These are phyloP conservation scores for Parathielavia hyrcaniae DNA, from an alignment of 495 filamentous ascomycete species.

Conservation along the genomic window DNA sequence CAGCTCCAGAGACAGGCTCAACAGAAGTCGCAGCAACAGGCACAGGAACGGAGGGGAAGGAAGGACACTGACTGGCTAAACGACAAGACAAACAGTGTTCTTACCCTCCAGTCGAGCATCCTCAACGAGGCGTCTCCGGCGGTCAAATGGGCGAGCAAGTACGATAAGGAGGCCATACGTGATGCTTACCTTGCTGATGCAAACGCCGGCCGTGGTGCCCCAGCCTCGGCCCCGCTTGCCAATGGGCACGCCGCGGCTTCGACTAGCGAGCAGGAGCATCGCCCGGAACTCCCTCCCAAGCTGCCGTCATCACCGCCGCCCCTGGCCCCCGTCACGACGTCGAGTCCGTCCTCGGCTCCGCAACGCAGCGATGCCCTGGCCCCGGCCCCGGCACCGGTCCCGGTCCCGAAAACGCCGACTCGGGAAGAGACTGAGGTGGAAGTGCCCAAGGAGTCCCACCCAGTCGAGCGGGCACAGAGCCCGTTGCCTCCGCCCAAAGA, in stretches of 20 bases:
- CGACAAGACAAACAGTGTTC: constrained; percentile 81
- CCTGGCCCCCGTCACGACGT: constrained; percentile 13
- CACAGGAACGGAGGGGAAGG: constrained; percentile 43
- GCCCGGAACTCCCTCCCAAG: constrained; percentile 36
- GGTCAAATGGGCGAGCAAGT: constrained; percentile 90
- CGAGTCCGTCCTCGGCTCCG: constrained; percentile 15
- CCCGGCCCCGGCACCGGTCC: constrained; percentile 17
- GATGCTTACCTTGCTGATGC: constrained; percentile 71
- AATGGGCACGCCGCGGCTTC: constrained; percentile 25
- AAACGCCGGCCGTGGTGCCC: constrained; percentile 58
- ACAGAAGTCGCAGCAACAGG: constrained; percentile 48
- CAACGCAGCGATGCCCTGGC: constrained; percentile 12
- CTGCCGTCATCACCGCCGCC: constrained; percentile 20
- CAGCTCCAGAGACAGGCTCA: constrained; percentile 60
- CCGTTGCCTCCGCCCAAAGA: constrained; percentile 40
- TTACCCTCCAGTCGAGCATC: constrained; percentile 82
- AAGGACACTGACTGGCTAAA: constrained; percentile 50
- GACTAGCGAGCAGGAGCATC: constrained; percentile 28
- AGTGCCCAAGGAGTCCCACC: constrained; percentile 33
- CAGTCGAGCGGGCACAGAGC: constrained; percentile 34
- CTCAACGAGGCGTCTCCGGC: constrained; percentile 83
- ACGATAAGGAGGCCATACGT: constrained; percentile 78
- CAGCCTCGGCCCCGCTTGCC: constrained; percentile 26
- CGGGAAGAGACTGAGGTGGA: constrained; percentile 33
- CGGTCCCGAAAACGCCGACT: constrained; percentile 17